These are phyloP conservation scores for Linanthus parryae DNA, from an alignment of 148 eudicot genomes.

Conservation along the genomic window DNA sequence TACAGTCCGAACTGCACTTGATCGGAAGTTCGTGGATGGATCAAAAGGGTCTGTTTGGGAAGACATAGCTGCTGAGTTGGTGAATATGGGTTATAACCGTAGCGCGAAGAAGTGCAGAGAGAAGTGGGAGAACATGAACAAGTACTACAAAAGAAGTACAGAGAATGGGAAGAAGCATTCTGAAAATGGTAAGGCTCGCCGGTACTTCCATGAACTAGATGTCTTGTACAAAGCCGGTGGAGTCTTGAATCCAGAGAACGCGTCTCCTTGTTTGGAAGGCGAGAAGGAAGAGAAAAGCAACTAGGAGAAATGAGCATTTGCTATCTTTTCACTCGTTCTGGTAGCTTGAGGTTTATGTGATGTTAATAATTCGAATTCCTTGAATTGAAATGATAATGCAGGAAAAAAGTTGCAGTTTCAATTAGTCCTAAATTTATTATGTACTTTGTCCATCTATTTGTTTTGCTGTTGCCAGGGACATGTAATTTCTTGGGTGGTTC, in stretches of 20 bases:
- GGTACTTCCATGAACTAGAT: conserved; percentile 43
- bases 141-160: conserved; percentile 27
- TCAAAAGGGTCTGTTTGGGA: conserved; percentile 43
- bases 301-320: conserved; percentile 4
- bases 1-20: conserved; percentile 36
- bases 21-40: conserved; percentile 27
- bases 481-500: no score
- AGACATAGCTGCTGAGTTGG: conserved; percentile 34
- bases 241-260: conserved; percentile 11
- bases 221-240: conserved; percentile 27
- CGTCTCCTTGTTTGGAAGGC: neutral
- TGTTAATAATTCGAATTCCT: no score
- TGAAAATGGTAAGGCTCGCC: conserved; percentile 30
- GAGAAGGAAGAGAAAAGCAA: conserved; percentile 6
- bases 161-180: conserved; percentile 22
- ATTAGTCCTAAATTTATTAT: no score
- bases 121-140: conserved; percentile 55
- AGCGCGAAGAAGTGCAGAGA: conserved; percentile 47
- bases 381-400: no score
- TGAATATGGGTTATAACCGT: conserved; percentile 37
- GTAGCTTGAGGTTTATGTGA: no score
- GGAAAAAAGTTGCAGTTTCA: no score
- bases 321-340: no score
- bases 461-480: no score
- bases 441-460: no score